These are phyloP conservation scores for Exutisphaerella laricina DNA, from an alignment of 2,329 filamentous ascomycete genomes.

Conservation along the genomic window DNA sequence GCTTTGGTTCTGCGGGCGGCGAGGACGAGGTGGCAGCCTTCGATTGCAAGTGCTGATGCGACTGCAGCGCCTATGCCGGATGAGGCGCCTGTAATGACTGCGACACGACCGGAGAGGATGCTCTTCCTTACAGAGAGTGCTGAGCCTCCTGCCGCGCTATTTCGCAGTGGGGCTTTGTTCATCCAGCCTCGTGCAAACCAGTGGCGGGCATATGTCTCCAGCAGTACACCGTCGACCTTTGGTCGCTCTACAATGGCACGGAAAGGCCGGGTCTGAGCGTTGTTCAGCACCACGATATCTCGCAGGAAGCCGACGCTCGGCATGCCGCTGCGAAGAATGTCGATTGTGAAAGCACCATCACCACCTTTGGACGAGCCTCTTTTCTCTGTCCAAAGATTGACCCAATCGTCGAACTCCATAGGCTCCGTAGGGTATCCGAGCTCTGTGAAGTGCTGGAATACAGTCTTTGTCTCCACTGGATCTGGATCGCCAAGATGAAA, in stretches of 20 bases:
- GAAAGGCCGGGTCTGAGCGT: conserved; percentile 59
- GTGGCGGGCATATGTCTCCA: conserved; percentile 72
- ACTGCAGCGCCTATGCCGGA: conserved; percentile 75
- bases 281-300: conserved; percentile 67
- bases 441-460: conserved; percentile 60
- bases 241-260: conserved; percentile 57
- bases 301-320: conserved; percentile 66
- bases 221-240: conserved; percentile 62
- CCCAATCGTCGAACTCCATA: conserved; percentile 68
- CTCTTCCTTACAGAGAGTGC: conserved; percentile 47
- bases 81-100: conserved; percentile 71
- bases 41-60: conserved; percentile 59
- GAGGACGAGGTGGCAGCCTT: conserved; percentile 67
- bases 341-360: conserved; percentile 68
- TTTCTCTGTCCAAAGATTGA: conserved; percentile 66
- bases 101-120: conserved; percentile 62
- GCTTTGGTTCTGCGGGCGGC: conserved; percentile 65
- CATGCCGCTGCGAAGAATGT: conserved; percentile 76
- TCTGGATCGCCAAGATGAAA: conserved; percentile 71
- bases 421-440: conserved; percentile 66
- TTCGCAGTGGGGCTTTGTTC: conserved; percentile 53
- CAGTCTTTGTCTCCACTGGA: conserved; percentile 58
- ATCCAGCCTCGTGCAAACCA: conserved; percentile 79
- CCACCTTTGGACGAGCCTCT: conserved; percentile 59
- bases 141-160: conserved; percentile 42